Conservation (phyloP, 2,329 filamentous ascomycete genomes). For the Colletotrichum spinosum region DNA sequence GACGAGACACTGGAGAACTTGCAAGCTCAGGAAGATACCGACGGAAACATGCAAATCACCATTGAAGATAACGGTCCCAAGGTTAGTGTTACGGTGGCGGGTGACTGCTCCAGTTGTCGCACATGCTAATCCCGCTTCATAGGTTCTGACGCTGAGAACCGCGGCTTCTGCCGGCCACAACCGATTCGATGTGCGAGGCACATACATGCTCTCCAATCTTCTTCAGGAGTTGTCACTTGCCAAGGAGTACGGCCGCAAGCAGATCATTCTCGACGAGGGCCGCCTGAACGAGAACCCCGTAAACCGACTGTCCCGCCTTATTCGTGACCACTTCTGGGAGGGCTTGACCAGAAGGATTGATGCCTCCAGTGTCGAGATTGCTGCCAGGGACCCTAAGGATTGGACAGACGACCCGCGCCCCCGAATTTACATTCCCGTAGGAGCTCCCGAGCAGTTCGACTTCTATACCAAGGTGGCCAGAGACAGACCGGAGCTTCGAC, state of each 20-base stretch:
- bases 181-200: conserved; percentile 90
- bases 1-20: conserved; percentile 84
- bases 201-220: conserved; percentile 97
- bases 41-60: conserved; percentile 95
- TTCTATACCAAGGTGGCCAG: conserved; percentile 88
- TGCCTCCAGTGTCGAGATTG: conserved; percentile 85
- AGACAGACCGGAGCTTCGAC: conserved; percentile 82
- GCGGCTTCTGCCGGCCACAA: conserved; percentile 88
- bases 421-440: conserved; percentile 88
- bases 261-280: conserved; percentile 91
- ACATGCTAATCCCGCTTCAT: conserved; percentile 32
- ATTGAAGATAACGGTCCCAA: conserved; percentile 97
- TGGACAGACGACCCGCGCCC: conserved; percentile 92
- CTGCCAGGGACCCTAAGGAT: conserved; percentile 92
- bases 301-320: conserved; percentile 84
- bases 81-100: conserved; percentile 56
- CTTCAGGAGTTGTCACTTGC: conserved; percentile 94
- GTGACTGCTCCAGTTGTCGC: neutral
- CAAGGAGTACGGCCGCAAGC: conserved; percentile 88
- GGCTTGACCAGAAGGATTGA: conserved; percentile 91
- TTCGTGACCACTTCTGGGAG: conserved; percentile 93
- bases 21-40: conserved; percentile 88
- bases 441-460: conserved; percentile 86
- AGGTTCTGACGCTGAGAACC: conserved; percentile 87
- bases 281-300: conserved; percentile 96